A percentile compares a stretch with the other conserved stretches of the same genome.
These are phyloP conservation scores for Magnusiomyces magnusii DNA, from an alignment of 1,139 yeast genomes.

Conservation along the genomic window DNA sequence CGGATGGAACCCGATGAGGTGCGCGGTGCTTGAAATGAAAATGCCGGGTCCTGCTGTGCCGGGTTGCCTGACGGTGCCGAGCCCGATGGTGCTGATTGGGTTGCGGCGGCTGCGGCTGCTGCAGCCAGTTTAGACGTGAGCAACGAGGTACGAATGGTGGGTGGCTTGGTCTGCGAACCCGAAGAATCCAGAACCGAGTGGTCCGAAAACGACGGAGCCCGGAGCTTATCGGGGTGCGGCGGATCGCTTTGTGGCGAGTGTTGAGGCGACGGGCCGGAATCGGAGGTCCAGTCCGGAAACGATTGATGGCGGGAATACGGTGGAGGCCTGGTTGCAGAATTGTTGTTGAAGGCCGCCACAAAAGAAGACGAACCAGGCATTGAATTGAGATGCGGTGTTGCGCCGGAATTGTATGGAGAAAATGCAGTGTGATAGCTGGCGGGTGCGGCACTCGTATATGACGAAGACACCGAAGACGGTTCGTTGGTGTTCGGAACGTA, in stretches of 20 bases:
- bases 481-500: conserved; percentile 29
- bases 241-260: too few relatives aligned
- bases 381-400: conserved; percentile 4
- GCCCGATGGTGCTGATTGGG: background rate
- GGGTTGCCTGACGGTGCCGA: background rate
- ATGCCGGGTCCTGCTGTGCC: too few relatives aligned
- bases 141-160: conserved; percentile 18
- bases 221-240: too few relatives aligned
- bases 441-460: conserved; percentile 23
- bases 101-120: conserved; percentile 28
- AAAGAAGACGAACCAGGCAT: too few relatives aligned
- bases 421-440: conserved; percentile 14
- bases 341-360: too few relatives aligned
- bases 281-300: too few relatives aligned
- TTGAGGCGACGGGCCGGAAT: too few relatives aligned
- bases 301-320: too few relatives aligned
- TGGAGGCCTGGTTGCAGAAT: too few relatives aligned
- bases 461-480: conserved; percentile 29
- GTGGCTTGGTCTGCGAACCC: conserved; percentile 3
- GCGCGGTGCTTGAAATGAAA: conserved; percentile 20
- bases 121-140: conserved; percentile 22
- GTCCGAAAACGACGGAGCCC: too few relatives aligned
- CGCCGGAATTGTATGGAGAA: conserved; percentile 9
- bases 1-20: conserved; percentile 16
- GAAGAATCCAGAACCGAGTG: too few relatives aligned